Evolutionary conservation across 192 early-diverging fungal species (phyloP).

Genomic region (Coemansia asiatica): DNA sequence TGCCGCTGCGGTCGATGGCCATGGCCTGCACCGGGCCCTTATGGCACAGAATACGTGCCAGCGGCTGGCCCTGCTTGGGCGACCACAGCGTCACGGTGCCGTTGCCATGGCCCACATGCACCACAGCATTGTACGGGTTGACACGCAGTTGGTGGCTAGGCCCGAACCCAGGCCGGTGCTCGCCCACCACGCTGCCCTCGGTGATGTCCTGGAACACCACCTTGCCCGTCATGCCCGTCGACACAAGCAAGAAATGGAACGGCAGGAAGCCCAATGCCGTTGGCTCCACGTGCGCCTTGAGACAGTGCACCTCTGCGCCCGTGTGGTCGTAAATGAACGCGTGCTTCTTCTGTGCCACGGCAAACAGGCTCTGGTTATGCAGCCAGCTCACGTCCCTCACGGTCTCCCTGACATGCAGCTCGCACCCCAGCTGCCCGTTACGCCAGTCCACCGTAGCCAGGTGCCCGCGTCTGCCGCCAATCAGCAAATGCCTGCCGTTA

Average conservation of each 20-base stretch:
- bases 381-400: slow-evolving; percentile 93
- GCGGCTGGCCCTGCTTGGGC: slow-evolving; percentile 75
- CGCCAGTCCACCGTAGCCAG: slow-evolving; percentile 92
- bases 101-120: slow-evolving; percentile 89
- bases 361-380: slow-evolving; percentile 92
- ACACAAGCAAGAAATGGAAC: slow-evolving; percentile 87
- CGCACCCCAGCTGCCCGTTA: slow-evolving; percentile 69
- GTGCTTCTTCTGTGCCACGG: slow-evolving; percentile 93
- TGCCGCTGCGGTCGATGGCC: slow-evolving; percentile 75
- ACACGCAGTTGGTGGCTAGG: slow-evolving; percentile 79
- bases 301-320: slow-evolving; percentile 86
- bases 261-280: slow-evolving; percentile 87
- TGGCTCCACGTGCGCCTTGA: slow-evolving; percentile 80
- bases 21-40: slow-evolving; percentile 79
- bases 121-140: slow-evolving; percentile 88
- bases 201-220: slow-evolving; percentile 95
- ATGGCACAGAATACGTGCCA: slow-evolving; percentile 96
- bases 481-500: slow-evolving; percentile 73
- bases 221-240: slow-evolving; percentile 76
- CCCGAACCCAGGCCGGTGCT: slow-evolving; percentile 75
- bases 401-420: slow-evolving; percentile 86
- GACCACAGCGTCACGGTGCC: slow-evolving; percentile 90
- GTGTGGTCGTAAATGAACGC: slow-evolving; percentile 92
- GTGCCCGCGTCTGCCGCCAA: slow-evolving; percentile 84
- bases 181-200: slow-evolving; percentile 79